Conservation (phyloP, 106 monocot species). For the Dioscorea dumetorum region DNA sequence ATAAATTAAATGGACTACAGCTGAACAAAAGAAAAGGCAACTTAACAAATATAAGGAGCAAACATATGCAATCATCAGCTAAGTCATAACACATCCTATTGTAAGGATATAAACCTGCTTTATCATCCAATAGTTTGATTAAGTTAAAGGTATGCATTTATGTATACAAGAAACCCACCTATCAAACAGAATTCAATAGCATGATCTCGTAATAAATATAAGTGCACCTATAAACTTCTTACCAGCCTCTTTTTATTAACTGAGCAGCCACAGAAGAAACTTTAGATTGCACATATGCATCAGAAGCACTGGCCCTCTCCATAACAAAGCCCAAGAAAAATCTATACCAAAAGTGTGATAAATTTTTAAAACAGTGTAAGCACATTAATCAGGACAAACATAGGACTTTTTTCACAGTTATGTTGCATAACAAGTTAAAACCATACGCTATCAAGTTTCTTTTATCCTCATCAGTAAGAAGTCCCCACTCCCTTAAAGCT, state of each 20-base stretch:
- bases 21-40: too few relatives aligned
- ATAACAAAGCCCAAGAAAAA: conserved; percentile 73
- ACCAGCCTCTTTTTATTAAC: conserved; percentile 98
- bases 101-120: too few relatives aligned
- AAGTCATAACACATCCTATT: too few relatives aligned
- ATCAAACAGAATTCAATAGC: too few relatives aligned
- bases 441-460: conserved; percentile 63
- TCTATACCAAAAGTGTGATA: conserved; percentile 26
- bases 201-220: not conserved
- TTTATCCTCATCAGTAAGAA: conserved; percentile 61
- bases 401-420: too few relatives aligned
- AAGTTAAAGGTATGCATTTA: too few relatives aligned
- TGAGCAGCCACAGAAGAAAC: conserved; percentile 84
- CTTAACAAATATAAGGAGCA: too few relatives aligned
- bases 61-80: too few relatives aligned
- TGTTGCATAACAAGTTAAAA: not conserved
- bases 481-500: conserved; percentile 73
- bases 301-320: conserved; percentile 54
- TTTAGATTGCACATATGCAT: conserved; percentile 82
- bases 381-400: too few relatives aligned
- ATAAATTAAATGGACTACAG: too few relatives aligned
- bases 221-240: conserved; percentile 9
- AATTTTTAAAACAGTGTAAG: not conserved
- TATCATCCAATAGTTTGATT: too few relatives aligned
- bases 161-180: too few relatives aligned